Conservation (phyloP, 768 basidiomycete genomes). For the Serpula lacrymans region DNA sequence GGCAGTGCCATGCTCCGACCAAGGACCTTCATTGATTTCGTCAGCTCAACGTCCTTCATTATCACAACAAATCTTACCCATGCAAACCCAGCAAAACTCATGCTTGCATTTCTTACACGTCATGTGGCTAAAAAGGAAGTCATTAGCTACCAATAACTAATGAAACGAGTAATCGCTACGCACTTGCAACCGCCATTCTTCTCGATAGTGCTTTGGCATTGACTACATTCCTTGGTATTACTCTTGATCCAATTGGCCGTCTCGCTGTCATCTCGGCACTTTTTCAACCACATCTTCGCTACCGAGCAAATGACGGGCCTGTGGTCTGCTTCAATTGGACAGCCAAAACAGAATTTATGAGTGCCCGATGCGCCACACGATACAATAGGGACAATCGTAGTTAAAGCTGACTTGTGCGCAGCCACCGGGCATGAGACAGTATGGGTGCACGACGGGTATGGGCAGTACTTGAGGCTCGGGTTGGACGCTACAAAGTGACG, state of each 20-base stretch:
- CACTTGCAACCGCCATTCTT: conserved; percentile 99
- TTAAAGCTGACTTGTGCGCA: conserved; percentile 67
- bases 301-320: conserved; percentile 87
- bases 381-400: conserved; percentile 85
- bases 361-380: conserved; percentile 67
- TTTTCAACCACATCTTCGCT: conserved; percentile 92
- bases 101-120: conserved; percentile 99
- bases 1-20: conserved; percentile 94
- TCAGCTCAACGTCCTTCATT: conserved; percentile 15
- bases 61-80: conserved; percentile 62
- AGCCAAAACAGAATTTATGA: conserved; percentile 95
- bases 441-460: conserved; percentile 90
- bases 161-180: conserved; percentile 31
- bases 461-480: conserved; percentile 87
- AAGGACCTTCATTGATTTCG: conserved; percentile 62
- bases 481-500: conserved; percentile 89
- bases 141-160: conserved; percentile 7
- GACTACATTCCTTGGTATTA: conserved; percentile 96
- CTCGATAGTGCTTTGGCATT: conserved; percentile 98
- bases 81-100: conserved; percentile 99
- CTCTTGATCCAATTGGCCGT: conserved; percentile 99
- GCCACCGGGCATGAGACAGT: conserved; percentile 91
- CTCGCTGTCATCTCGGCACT: conserved; percentile 96
- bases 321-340: conserved; percentile 84
- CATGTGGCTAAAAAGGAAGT: conserved; percentile 75